phyloP scores from a whole-genome alignment of 2,329 filamentous ascomycete species.

The Colletotrichum trifolii region DNA sequence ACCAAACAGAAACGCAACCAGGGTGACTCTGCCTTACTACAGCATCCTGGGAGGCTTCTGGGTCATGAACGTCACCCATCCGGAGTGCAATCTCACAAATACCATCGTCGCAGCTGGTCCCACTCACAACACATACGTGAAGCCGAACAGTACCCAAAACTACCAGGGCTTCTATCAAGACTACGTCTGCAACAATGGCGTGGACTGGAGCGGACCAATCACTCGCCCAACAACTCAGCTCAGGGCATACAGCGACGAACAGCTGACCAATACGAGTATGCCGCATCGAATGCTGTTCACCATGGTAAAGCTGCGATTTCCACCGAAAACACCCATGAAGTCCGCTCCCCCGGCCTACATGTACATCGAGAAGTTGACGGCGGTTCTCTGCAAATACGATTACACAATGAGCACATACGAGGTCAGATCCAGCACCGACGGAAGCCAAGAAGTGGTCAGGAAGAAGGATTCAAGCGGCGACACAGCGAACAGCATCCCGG shows the following conservation, averaged over 20 bases:
- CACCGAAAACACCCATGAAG: not conserved
- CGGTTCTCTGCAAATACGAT: conserved; percentile 38
- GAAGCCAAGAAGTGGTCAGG: conserved; percentile 29
- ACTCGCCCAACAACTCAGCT: not conserved
- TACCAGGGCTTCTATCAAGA: conserved; percentile 40
- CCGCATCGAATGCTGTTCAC: conserved; percentile 40
- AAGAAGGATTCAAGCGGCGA: not conserved
- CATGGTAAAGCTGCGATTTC: conserved; percentile 38
- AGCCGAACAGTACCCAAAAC: conserved; percentile 42
- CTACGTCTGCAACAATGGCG: conserved; percentile 40
- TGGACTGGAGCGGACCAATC: conserved; percentile 37
- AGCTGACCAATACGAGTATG: conserved; percentile 38
- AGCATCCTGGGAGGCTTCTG: conserved; percentile 40
- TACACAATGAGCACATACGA: conserved; percentile 35
- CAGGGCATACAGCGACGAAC: conserved; percentile 24
- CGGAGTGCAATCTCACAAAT: conserved; percentile 41
- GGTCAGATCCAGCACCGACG: conserved; percentile 31
- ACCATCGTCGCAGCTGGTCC: conserved; percentile 40
- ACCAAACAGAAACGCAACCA: conserved; percentile 39
- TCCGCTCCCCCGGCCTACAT: conserved; percentile 33
- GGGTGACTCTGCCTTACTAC: conserved; percentile 37
- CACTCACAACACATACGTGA: conserved; percentile 40
- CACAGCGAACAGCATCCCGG: conserved; percentile 17
- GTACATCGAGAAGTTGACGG: conserved; percentile 38
- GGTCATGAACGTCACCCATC: conserved; percentile 39